These are phyloP conservation scores for Nicotiana sylvestris DNA, from an alignment of 257 asterid species.

Conservation along the genomic window DNA sequence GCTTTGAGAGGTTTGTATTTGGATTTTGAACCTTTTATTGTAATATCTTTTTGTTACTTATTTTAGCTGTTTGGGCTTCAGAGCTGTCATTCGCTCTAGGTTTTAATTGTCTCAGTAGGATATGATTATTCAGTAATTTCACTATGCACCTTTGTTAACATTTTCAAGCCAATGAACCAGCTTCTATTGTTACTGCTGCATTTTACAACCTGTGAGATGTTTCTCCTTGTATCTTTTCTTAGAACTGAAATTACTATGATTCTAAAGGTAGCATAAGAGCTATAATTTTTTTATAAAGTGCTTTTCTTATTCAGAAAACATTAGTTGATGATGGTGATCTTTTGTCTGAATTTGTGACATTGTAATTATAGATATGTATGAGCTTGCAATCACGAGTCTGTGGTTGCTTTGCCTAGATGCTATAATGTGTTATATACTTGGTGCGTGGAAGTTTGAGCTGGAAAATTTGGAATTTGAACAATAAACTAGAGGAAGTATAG, in stretches of 20 bases:
- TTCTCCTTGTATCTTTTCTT: background rate
- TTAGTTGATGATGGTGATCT: background rate
- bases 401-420: background rate
- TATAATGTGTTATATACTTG: background rate
- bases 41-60: slow-evolving; percentile 6
- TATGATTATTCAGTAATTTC: background rate
- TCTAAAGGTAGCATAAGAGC: background rate
- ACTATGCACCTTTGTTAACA: background rate
- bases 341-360: background rate
- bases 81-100: background rate
- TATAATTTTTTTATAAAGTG: background rate
- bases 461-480: background rate
- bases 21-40: background rate
- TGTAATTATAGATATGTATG: background rate
- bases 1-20: slow-evolving; percentile 51
- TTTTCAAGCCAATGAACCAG: background rate
- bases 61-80: background rate
- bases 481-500: background rate
- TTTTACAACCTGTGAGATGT: background rate
- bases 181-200: background rate
- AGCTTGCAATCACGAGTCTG: background rate
- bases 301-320: background rate
- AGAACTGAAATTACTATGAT: background rate
- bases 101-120: background rate
- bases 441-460: background rate